Conservation (phyloP, 2,329 filamentous ascomycete species). For the Ophiostoma perfectum region DNA sequence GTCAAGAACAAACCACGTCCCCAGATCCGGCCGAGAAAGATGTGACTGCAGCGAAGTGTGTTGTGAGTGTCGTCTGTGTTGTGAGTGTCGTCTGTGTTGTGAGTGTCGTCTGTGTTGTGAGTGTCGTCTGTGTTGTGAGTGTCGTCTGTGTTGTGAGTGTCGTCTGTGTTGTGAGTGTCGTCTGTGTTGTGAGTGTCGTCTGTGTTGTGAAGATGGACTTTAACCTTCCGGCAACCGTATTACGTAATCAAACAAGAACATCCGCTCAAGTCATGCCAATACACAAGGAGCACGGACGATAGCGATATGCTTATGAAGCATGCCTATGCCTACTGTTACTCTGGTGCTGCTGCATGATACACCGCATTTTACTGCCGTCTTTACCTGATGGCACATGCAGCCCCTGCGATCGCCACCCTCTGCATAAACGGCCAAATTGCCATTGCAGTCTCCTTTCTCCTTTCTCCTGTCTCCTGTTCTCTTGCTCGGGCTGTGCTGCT, state of each 20-base stretch:
- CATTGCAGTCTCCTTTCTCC: background rate
- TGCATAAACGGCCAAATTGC: background rate
- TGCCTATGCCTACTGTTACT: no score
- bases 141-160: background rate
- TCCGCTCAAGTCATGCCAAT: no score
- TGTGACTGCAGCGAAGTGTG: no score
- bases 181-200: background rate
- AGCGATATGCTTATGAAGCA: no score
- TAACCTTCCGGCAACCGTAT: no score
- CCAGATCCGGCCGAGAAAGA: background rate
- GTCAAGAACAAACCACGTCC: slow-evolving; percentile 17
- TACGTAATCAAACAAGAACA: no score
- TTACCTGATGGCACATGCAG: background rate
- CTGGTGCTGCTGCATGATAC: background rate
- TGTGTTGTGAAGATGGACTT: no score
- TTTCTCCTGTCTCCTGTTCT: background rate
- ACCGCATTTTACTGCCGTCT: background rate
- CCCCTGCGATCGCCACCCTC: background rate
- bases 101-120: no score
- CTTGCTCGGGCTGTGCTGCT: background rate
- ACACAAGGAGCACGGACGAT: no score
- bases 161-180: background rate
- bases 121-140: no score
- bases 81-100: background rate
- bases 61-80: background rate